These are phyloP conservation scores for Stagonosporopsis tanaceti DNA, from an alignment of 2,329 filamentous ascomycete species.

Conservation along the genomic window DNA sequence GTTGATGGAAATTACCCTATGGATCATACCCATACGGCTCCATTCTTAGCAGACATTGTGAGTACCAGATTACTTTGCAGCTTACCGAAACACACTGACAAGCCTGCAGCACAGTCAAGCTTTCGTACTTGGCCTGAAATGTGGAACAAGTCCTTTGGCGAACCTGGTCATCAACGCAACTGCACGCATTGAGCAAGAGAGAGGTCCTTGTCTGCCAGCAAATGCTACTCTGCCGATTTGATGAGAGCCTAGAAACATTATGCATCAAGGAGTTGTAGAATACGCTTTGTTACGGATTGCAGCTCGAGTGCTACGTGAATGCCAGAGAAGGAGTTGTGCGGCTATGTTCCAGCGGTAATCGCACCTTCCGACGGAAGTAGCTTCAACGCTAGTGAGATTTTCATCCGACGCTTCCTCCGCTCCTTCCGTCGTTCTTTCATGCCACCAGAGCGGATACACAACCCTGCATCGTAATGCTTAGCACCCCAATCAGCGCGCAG, in stretches of 20 bases:
- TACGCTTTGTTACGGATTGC: background rate
- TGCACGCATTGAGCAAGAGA: slow-evolving; percentile 26
- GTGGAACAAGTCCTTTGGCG: slow-evolving; percentile 30
- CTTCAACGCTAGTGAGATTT: background rate
- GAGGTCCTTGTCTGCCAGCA: slow-evolving; percentile 28
- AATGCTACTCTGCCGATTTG: slow-evolving; percentile 30
- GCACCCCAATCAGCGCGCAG: slow-evolving; percentile 5
- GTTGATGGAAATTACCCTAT: slow-evolving; percentile 34
- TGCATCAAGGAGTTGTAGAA: background rate
- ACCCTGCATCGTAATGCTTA: slow-evolving; percentile 3
- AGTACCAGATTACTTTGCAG: background rate
- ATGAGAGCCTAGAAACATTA: background rate
- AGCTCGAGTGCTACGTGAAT: background rate
- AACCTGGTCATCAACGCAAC: slow-evolving; percentile 32
- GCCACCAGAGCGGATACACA: slow-evolving; percentile 1
- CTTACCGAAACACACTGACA: background rate
- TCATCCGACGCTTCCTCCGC: slow-evolving; percentile 10
- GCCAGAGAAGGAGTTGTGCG: background rate
- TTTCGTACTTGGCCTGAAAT: slow-evolving; percentile 33
- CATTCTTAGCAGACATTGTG: slow-evolving; percentile 30
- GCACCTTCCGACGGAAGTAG: slow-evolving; percentile 10
- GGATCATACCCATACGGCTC: slow-evolving; percentile 37
- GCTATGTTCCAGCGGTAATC: slow-evolving; percentile 1
- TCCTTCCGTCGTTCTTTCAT: slow-evolving; percentile 7
- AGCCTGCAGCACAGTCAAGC: slow-evolving; percentile 26